Conservation (phyloP, 805 yeast species). For the Nakazawaea ernobii region DNA sequence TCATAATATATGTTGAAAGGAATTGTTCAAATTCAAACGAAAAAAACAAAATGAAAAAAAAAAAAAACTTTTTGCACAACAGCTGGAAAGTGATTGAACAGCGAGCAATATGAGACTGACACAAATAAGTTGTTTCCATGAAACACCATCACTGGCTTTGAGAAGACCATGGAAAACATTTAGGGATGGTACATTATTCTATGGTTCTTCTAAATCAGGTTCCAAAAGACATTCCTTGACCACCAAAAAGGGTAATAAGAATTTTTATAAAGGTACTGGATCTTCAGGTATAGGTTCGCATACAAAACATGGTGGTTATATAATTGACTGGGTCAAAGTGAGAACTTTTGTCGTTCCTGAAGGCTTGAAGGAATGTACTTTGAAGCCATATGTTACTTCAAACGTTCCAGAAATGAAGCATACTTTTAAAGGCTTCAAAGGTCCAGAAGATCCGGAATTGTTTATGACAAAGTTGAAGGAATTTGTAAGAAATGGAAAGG, state of each 20-base stretch:
- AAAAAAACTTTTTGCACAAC: background rate
- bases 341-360: slow-evolving; percentile 86
- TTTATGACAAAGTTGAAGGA: slow-evolving; percentile 69
- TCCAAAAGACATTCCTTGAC: slow-evolving; percentile 79
- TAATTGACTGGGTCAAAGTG: slow-evolving; percentile 78
- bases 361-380: slow-evolving; percentile 23
- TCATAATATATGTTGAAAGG: no score
- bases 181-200: slow-evolving; percentile 78
- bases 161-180: slow-evolving; percentile 88
- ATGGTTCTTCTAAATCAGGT: slow-evolving; percentile 74
- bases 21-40: no score
- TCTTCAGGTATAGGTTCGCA: slow-evolving; percentile 88
- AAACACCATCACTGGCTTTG: slow-evolving; percentile 39
- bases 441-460: slow-evolving; percentile 67
- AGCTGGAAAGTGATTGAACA: background rate
- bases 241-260: slow-evolving; percentile 91
- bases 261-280: slow-evolving; percentile 93
- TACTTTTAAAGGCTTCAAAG: slow-evolving; percentile 66
- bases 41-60: background rate
- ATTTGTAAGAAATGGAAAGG: slow-evolving; percentile 67
- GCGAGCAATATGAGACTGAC: slow-evolving; percentile 42
- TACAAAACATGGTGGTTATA: slow-evolving; percentile 68
- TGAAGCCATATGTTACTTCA: slow-evolving; percentile 76
- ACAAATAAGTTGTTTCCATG: slow-evolving; percentile 38
- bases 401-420: slow-evolving; percentile 67